Percentiles rank a stretch among this genome's conserved stretches.
phyloP scores from a whole-genome alignment of 1,284 basidiomycete genomes.

The Meripilus lineatus region DNA sequence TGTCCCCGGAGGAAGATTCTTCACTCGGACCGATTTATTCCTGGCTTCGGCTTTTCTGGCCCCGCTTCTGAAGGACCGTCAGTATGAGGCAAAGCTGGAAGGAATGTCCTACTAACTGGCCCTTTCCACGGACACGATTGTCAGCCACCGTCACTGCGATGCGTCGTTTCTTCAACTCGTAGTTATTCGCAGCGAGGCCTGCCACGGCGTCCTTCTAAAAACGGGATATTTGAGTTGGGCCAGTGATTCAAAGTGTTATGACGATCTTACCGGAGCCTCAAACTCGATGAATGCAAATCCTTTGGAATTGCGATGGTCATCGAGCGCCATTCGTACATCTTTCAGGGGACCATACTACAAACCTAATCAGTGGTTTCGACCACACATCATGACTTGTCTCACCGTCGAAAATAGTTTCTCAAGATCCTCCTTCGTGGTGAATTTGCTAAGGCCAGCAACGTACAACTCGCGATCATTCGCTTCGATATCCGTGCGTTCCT shows the following conservation, averaged over 20 bases:
- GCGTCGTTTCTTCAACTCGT: slow-evolving; percentile 78
- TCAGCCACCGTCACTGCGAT: slow-evolving; percentile 84
- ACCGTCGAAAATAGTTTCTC: slow-evolving; percentile 74
- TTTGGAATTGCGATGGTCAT: slow-evolving; percentile 67
- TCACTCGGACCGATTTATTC: slow-evolving; percentile 69
- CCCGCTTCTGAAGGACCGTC: background rate
- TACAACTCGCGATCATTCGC: slow-evolving; percentile 83
- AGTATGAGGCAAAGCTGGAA: background rate
- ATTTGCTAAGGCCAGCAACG: slow-evolving; percentile 78
- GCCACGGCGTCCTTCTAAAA: slow-evolving; percentile 64
- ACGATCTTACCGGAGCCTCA: slow-evolving; percentile 60
- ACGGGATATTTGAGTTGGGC: slow-evolving; percentile 5
- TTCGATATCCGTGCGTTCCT: slow-evolving; percentile 82
- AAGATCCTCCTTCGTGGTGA: slow-evolving; percentile 69
- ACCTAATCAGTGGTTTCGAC: background rate
- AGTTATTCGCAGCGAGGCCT: slow-evolving; percentile 77
- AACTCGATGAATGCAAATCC: slow-evolving; percentile 96
- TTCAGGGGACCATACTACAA: slow-evolving; percentile 76
- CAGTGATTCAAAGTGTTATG: background rate
- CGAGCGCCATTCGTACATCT: slow-evolving; percentile 73
- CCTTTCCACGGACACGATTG: slow-evolving; percentile 34
- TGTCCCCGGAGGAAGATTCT: slow-evolving; percentile 64
- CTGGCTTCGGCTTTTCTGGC: slow-evolving; percentile 52
- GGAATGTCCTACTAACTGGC: background rate
- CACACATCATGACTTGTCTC: slow-evolving; percentile 22